A percentile compares a stretch with the other conserved stretches of the same genome.
Evolutionary conservation across 2,329 filamentous ascomycete genomes (phyloP).

Genomic region (Arthrobotrys megalospora): DNA sequence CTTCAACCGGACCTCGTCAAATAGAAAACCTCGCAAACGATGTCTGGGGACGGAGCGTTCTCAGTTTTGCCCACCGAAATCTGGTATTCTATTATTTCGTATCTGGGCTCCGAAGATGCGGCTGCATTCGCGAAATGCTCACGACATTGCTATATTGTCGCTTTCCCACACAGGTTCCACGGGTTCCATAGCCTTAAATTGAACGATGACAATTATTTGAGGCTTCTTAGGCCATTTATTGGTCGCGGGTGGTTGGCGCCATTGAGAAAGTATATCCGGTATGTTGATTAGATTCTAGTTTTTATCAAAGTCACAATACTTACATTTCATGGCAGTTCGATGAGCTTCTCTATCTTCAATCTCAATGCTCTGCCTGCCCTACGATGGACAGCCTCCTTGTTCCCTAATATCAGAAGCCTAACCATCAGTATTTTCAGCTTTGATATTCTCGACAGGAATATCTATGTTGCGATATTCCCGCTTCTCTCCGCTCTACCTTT

Average conservation of each 20-base stretch:
- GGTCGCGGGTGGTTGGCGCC: not conserved
- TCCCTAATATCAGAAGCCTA: not conserved
- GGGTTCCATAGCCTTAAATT: not conserved
- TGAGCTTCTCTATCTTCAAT: not conserved
- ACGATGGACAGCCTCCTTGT: not conserved
- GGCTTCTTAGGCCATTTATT: not conserved
- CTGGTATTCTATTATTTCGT: not conserved
- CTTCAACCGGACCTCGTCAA: no score
- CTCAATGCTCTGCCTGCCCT: not conserved
- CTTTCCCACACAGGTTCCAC: not conserved
- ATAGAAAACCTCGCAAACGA: no score
- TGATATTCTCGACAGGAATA: not conserved
- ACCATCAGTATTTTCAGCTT: not conserved
- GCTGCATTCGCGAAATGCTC: slow-evolving; percentile 8
- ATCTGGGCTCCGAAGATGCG: not conserved
- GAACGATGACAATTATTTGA: slow-evolving; percentile 1
- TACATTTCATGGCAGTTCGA: not conserved
- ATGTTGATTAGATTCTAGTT: not conserved
- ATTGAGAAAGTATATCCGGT: slow-evolving; percentile 2
- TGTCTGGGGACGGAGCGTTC: not conserved
- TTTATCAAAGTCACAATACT: not conserved
- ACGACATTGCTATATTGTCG: not conserved
- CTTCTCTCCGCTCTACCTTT: not conserved
- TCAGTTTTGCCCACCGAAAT: not conserved
- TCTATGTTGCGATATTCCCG: not conserved